phyloP scores from a whole-genome alignment of 2,329 filamentous ascomycete species.

The Ceratocystis lukuohia region DNA sequence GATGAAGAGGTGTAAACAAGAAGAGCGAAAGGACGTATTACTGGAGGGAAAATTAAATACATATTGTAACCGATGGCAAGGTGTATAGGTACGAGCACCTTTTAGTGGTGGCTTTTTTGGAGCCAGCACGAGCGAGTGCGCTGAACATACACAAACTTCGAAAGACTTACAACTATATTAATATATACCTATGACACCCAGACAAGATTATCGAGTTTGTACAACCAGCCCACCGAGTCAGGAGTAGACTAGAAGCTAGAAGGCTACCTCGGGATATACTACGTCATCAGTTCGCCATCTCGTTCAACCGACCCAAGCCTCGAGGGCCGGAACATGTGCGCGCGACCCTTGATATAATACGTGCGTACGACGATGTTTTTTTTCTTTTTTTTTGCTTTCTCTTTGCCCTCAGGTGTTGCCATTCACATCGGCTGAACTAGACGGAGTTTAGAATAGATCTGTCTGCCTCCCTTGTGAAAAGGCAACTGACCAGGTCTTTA shows the following conservation, averaged over 20 bases:
- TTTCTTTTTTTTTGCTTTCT: background rate
- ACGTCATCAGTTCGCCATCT: background rate
- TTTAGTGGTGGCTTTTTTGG: background rate
- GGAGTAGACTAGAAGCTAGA: background rate
- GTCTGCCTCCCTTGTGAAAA: background rate
- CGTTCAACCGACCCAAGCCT: background rate
- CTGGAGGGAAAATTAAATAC: background rate
- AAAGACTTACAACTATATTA: background rate
- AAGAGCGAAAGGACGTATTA: background rate
- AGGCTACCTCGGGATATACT: background rate
- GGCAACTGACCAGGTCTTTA: background rate
- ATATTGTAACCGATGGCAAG: background rate
- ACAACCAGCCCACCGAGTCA: background rate
- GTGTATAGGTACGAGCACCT: background rate
- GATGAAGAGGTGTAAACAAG: slow-evolving; percentile 42
- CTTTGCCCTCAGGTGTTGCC: background rate
- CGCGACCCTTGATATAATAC: background rate
- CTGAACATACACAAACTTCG: background rate
- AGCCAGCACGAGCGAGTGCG: background rate
- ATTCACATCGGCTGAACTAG: background rate
- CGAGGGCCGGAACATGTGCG: background rate
- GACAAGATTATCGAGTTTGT: background rate
- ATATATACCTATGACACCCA: background rate
- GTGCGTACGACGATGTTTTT: background rate
- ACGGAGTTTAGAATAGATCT: background rate